These are phyloP conservation scores for Aureoboletus auriporus DNA, from an alignment of 768 basidiomycete genomes.

Conservation along the genomic window DNA sequence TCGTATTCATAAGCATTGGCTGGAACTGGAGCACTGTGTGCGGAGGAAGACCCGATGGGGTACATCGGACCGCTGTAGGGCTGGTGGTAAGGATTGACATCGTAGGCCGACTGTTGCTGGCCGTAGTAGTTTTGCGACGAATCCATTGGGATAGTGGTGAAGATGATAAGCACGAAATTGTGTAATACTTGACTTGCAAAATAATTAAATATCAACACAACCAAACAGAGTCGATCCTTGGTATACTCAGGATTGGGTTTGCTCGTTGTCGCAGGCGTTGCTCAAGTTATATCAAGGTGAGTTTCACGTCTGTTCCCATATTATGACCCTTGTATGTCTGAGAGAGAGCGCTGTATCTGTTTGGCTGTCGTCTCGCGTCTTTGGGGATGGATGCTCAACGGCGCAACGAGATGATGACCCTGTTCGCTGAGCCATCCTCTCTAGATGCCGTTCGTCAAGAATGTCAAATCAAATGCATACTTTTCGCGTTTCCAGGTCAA, in stretches of 20 bases:
- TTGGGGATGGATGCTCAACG: constrained; percentile 30
- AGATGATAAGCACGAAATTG: constrained; percentile 2
- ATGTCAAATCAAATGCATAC: constrained; percentile 94
- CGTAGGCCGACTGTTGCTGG: constrained; percentile 51
- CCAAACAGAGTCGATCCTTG: constrained; percentile 21
- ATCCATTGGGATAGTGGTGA: constrained; percentile 19
- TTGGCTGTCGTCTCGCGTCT: not conserved
- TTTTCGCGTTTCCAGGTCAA: constrained; percentile 99
- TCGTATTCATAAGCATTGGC: constrained; percentile 93
- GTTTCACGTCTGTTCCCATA: constrained; percentile 9
- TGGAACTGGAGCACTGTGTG: constrained; percentile 75
- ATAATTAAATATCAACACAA: constrained; percentile 24
- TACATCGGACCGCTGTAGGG: constrained; percentile 75
- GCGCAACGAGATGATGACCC: constrained; percentile 24
- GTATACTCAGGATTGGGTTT: constrained; percentile 7
- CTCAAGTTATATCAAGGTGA: constrained; percentile 39
- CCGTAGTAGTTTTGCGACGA: constrained; percentile 41
- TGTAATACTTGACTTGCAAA: constrained; percentile 5
- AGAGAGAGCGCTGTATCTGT: not conserved
- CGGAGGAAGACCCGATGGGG: constrained; percentile 57
- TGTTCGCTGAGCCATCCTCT: constrained; percentile 15
- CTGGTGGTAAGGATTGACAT: constrained; percentile 80
- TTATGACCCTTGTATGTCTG: not conserved
- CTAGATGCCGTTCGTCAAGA: constrained; percentile 96
- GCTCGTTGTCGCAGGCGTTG: constrained; percentile 29